These are phyloP conservation scores for Cucurbita maxima DNA, from an alignment of 306 rosid species.

Conservation along the genomic window DNA sequence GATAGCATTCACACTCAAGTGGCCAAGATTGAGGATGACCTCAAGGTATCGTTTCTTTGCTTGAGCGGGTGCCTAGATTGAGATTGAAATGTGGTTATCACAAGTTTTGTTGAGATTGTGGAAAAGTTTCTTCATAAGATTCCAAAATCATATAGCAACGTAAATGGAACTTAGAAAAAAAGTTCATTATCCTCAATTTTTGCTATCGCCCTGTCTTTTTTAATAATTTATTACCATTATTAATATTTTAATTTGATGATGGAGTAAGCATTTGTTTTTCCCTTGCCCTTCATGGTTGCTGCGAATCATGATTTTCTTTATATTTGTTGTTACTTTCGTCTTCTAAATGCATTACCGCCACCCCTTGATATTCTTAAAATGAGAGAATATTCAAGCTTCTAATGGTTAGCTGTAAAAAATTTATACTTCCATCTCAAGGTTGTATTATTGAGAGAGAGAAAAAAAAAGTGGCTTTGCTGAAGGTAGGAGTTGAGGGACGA, in stretches of 20 bases:
- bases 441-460: not conserved
- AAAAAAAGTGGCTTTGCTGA: too few species aligned
- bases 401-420: not conserved
- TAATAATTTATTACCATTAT: not conserved
- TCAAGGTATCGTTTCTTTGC: slow-evolving; percentile 35
- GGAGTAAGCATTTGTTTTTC: not conserved
- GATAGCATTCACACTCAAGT: slow-evolving; percentile 72
- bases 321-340: not conserved
- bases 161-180: not conserved
- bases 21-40: slow-evolving; percentile 89
- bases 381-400: not conserved
- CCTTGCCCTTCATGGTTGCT: not conserved
- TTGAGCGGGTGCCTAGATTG: not conserved
- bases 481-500: not conserved
- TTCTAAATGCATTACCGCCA: not conserved
- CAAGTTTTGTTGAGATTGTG: not conserved
- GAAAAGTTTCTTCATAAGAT: not conserved
- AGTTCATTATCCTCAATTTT: not conserved
- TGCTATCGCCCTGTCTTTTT: not conserved
- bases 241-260: not conserved
- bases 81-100: not conserved
- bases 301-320: not conserved
- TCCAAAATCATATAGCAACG: not conserved
- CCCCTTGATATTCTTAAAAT: not conserved
- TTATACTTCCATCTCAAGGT: not conserved